A percentile compares a stretch with the other conserved stretches of the same genome.
phyloP scores from a whole-genome alignment of 1,139 yeast genomes.

The Protomyces macrosporus region DNA sequence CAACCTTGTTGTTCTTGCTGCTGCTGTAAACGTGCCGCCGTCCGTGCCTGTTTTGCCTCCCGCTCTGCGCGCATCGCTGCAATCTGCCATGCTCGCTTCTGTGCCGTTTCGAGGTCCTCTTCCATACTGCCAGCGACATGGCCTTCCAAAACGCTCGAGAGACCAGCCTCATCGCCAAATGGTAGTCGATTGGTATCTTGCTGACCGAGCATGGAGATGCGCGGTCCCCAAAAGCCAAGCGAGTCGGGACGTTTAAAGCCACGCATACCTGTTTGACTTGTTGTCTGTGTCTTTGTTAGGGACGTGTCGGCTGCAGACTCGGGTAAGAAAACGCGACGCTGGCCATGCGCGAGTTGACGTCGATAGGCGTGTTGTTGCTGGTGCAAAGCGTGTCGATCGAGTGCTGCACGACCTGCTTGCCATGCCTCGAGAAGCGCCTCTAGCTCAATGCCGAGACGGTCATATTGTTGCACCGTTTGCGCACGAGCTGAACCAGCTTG shows the following conservation, averaged over 20 bases:
- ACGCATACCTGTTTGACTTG: neutral
- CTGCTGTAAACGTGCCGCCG: conserved; percentile 10
- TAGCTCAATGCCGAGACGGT: conserved; percentile 37
- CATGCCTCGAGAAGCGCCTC: conserved; percentile 36
- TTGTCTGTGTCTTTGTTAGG: neutral
- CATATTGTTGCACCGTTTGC: conserved; percentile 33
- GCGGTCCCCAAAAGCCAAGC: conserved; percentile 21
- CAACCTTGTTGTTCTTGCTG: neutral
- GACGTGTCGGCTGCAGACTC: neutral
- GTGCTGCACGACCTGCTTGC: conserved; percentile 35
- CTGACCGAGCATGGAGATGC: conserved; percentile 4
- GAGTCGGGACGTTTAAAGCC: conserved; percentile 5
- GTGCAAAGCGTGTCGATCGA: conserved; percentile 20
- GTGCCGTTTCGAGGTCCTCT: neutral
- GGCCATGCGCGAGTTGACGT: neutral
- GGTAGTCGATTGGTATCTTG: neutral
- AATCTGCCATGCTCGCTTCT: conserved; percentile 3
- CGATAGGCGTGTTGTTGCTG: too few species aligned
- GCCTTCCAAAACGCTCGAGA: conserved; percentile 6
- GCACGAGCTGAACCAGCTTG: too few species aligned
- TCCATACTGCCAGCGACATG: neutral
- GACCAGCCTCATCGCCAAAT: neutral
- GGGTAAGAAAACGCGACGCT: neutral
- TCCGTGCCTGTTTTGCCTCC: conserved; percentile 9
- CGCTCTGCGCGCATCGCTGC: conserved; percentile 22